Percentiles rank a stretch among this genome's conserved stretches.
These are phyloP conservation scores for Artemisia annua DNA, from an alignment of 129 eudicot genomes.

Conservation along the genomic window DNA sequence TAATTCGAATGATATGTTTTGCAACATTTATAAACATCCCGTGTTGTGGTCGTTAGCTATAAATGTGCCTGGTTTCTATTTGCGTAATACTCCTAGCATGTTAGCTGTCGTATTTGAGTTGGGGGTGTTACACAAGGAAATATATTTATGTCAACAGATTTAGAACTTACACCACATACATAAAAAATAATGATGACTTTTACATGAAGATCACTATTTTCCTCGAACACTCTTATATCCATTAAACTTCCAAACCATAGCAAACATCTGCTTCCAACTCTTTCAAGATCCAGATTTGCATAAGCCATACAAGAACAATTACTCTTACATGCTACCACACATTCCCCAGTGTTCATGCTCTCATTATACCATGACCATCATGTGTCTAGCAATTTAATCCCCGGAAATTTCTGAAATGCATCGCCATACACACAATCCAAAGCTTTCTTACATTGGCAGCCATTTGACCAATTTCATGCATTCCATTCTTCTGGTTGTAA, in stretches of 20 bases:
- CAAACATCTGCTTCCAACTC: neutral
- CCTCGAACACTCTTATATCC: neutral
- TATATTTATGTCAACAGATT: neutral
- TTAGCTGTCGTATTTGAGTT: too few relatives aligned
- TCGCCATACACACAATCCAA: neutral
- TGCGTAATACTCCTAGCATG: too few relatives aligned
- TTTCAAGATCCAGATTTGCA: neutral
- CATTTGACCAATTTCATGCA: too few relatives aligned
- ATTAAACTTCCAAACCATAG: neutral
- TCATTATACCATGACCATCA: too few relatives aligned
- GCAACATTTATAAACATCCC: too few relatives aligned
- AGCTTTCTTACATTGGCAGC: neutral
- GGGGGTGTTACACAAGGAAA: too few relatives aligned
- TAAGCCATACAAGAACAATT: neutral
- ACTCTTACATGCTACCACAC: neutral
- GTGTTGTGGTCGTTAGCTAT: too few relatives aligned
- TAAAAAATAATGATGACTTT: neutral
- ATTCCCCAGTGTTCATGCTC: too few relatives aligned
- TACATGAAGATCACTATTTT: neutral
- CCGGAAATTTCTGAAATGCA: neutral
- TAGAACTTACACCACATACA: neutral
- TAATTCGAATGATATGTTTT: too few relatives aligned
- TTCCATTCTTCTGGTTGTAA: conserved; percentile 48
- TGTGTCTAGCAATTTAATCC: neutral
- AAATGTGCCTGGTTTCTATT: too few relatives aligned